A percentile compares a stretch with the other conserved stretches of the same genome.
Conservation (phyloP, 148 eudicot genomes). For the Rhododendron mucronatum region DNA sequence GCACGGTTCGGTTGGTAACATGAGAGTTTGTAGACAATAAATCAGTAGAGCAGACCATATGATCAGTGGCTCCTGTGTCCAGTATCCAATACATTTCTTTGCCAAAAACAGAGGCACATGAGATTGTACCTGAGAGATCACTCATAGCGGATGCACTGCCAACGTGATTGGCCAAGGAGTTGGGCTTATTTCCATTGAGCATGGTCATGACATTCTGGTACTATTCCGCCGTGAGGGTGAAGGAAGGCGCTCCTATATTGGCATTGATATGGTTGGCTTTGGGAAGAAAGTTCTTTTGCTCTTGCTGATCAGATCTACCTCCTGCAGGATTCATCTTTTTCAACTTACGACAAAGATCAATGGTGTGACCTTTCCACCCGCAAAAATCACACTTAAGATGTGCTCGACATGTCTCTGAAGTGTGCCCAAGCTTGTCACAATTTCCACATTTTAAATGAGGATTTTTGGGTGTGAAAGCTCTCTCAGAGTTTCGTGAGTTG, state of each 20-base stretch:
- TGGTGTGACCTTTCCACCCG: not conserved
- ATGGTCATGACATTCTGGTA: not conserved
- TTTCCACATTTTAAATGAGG: not conserved
- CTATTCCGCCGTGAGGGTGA: not conserved
- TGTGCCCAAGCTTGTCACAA: not conserved
- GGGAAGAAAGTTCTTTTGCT: not conserved
- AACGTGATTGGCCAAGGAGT: not conserved
- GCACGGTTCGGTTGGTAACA: not conserved
- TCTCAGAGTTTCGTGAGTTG: not conserved
- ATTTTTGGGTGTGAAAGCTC: not conserved
- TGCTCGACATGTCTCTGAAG: not conserved
- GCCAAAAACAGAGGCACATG: not conserved
- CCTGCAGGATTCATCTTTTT: not conserved
- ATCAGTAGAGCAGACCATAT: not conserved
- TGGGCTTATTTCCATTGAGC: not conserved
- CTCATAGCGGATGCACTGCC: not conserved
- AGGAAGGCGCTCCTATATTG: not conserved
- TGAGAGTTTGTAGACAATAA: not conserved
- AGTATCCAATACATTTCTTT: not conserved
- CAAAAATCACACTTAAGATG: slow-evolving; percentile 6
- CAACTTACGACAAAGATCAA: not conserved
- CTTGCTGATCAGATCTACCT: not conserved
- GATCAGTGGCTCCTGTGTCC: slow-evolving; percentile 2
- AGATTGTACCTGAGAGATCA: not conserved
- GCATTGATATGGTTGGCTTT: not conserved